These are phyloP conservation scores for Yamadazyma spencermartinsiae DNA, from an alignment of 1,139 yeast genomes.

Conservation along the genomic window DNA sequence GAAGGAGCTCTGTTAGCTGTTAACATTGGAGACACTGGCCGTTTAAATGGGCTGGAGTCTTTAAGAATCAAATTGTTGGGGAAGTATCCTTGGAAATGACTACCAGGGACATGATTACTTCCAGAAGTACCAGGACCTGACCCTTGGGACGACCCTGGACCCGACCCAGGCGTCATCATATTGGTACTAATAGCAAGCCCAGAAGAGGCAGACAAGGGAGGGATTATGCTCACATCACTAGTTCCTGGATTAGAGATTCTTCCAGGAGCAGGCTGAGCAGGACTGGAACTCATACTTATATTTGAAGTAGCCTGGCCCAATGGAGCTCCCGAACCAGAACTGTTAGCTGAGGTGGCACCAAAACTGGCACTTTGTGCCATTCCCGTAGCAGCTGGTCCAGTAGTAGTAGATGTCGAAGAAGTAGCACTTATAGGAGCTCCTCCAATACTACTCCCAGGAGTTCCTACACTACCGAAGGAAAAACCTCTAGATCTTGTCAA, in stretches of 20 bases:
- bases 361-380: slow-evolving; percentile 4
- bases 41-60: slow-evolving; percentile 35
- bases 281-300: slow-evolving; percentile 1
- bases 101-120: neutral
- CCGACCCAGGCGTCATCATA: neutral
- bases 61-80: slow-evolving; percentile 9
- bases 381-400: slow-evolving; percentile 15
- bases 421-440: neutral
- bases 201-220: neutral
- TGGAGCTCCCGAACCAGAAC: neutral
- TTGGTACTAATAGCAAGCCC: slow-evolving; percentile 1
- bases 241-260: neutral
- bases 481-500: slow-evolving; percentile 38
- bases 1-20: slow-evolving; percentile 23
- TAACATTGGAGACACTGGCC: slow-evolving; percentile 37
- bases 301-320: neutral
- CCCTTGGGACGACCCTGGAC: neutral
- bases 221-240: neutral
- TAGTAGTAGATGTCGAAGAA: slow-evolving; percentile 13
- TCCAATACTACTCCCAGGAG: neutral
- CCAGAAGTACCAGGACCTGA: neutral
- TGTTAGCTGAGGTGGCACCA: slow-evolving; percentile 3
- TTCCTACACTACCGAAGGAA: slow-evolving; percentile 25
- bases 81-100: slow-evolving; percentile 2
- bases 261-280: neutral